Percentiles rank a stretch among this genome's conserved stretches.
Evolutionary conservation across 2,329 filamentous ascomycete species (phyloP).

Genomic region (Colletotrichum truncatum): DNA sequence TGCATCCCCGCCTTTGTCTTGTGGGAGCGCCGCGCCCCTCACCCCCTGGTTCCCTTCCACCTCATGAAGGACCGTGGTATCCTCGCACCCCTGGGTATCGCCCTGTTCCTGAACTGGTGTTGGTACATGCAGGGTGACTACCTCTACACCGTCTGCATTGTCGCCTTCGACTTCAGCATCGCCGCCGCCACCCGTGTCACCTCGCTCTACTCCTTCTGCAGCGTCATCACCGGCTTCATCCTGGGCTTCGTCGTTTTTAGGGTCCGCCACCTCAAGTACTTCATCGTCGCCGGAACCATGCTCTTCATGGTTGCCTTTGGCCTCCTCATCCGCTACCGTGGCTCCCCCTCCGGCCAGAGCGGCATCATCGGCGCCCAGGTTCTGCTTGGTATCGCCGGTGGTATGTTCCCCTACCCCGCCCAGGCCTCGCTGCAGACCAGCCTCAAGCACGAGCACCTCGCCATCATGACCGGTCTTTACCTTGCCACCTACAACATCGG

Average conservation of each 20-base stretch:
- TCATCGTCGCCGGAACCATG: slow-evolving; percentile 68
- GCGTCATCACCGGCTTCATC: slow-evolving; percentile 65
- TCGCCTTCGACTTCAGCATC: slow-evolving; percentile 68
- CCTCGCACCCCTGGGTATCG: slow-evolving; percentile 71
- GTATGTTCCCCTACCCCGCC: slow-evolving; percentile 65
- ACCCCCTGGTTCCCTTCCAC: slow-evolving; percentile 67
- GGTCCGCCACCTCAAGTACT: slow-evolving; percentile 68
- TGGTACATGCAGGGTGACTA: slow-evolving; percentile 73
- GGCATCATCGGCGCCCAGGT: slow-evolving; percentile 72
- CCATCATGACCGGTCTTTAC: slow-evolving; percentile 71
- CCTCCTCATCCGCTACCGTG: slow-evolving; percentile 71
- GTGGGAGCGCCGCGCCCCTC: slow-evolving; percentile 56
- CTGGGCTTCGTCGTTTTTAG: slow-evolving; percentile 66
- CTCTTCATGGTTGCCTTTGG: slow-evolving; percentile 74
- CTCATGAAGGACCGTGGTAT: slow-evolving; percentile 71
- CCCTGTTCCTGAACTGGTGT: slow-evolving; percentile 61
- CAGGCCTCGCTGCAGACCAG: slow-evolving; percentile 54
- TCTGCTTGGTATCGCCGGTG: slow-evolving; percentile 69
- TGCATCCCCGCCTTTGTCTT: slow-evolving; percentile 61
- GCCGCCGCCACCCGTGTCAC: slow-evolving; percentile 66
- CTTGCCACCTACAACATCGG: slow-evolving; percentile 72
- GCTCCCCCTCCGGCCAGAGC: slow-evolving; percentile 56
- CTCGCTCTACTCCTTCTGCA: slow-evolving; percentile 66
- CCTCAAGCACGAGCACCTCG: slow-evolving; percentile 62
- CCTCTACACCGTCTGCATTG: slow-evolving; percentile 69